phyloP scores from a whole-genome alignment of 2,329 filamentous ascomycete genomes.

The Colletotrichum sp. region DNA sequence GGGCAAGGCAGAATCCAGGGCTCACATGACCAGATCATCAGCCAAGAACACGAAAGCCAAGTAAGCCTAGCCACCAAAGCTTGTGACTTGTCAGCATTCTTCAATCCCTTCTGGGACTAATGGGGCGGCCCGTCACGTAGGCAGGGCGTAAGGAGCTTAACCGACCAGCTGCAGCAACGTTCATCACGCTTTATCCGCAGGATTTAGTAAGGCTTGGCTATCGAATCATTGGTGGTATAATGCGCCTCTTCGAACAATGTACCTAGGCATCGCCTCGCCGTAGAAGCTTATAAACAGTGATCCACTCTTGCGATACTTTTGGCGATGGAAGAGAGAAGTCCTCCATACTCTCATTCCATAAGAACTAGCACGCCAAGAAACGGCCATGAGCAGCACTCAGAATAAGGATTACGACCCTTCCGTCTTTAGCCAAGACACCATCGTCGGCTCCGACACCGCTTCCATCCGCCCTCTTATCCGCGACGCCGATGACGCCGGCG shows the following conservation, averaged over 20 bases:
- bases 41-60: background rate
- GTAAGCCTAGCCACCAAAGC: background rate
- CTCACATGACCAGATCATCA: background rate
- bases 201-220: background rate
- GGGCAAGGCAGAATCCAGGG: background rate
- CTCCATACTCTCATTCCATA: background rate
- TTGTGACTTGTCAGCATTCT: background rate
- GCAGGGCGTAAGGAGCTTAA: background rate
- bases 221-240: background rate
- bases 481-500: background rate
- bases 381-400: background rate
- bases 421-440: slow-evolving; percentile 12
- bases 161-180: background rate
- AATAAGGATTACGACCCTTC: background rate
- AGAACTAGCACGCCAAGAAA: background rate
- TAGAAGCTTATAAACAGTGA: background rate
- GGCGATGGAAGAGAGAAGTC: background rate
- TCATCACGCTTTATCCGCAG: background rate
- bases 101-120: background rate
- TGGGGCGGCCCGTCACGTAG: background rate
- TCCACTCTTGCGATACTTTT: background rate
- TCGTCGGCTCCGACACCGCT: slow-evolving; percentile 4
- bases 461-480: background rate
- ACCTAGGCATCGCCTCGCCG: background rate
- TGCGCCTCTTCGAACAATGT: background rate